Evolutionary conservation across 352 stramenopile genomes (phyloP), one percentile per base, ranked within the genome.

Genomic region (Globisporangium parvum): DNA sequence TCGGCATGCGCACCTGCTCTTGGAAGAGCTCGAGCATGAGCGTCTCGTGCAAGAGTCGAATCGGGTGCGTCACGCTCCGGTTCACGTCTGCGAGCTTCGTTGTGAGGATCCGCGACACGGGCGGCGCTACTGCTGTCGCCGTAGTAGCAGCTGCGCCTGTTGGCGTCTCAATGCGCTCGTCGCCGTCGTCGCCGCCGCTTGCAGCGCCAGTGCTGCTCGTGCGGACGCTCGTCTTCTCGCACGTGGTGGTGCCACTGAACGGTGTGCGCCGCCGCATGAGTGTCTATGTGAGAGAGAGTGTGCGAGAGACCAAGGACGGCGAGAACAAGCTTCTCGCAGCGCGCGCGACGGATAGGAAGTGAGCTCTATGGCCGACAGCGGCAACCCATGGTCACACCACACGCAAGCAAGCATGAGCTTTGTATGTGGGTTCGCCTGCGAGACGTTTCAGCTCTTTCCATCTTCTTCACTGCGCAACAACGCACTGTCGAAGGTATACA

Each of bases 11-110:
- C 54, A 67, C 60, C 55, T 80, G 72, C 62, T 81, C 68, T 45
- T 79, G 65, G 42, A 67, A 73, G 42, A 77, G 59, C 46, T 81
- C 70, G 18, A 63, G 39, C 67, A 71, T 79, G 48, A 57, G 45
- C 52, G 53, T 67, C 40, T 79, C 70, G 35, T 82, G 72, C 37
- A 77, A 59, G 42, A 75, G 50, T 12, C 62, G 62, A 40, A 81
- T 52, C 45, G 67, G 62, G 17, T 45, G 57, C 28, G 50, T 53
- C 15, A 50, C 51, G 18, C 46, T 53, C 2, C 24, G 33, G 39
- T 64, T 52, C 48, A 47, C 48, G 35, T 57, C 56, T 1, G 56
- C 35, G 48, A 62, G 41, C 12, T 48, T 57, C 12, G 41, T 53
- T n/a, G 33, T 31, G 20, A n/a, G n/a, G n/a, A 23, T 33, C 10